Evolutionary conservation across 352 stramenopile species (phyloP), one percentile per base, ranked within the genome.

Genomic region (Globisporangium heterothallicum): DNA sequence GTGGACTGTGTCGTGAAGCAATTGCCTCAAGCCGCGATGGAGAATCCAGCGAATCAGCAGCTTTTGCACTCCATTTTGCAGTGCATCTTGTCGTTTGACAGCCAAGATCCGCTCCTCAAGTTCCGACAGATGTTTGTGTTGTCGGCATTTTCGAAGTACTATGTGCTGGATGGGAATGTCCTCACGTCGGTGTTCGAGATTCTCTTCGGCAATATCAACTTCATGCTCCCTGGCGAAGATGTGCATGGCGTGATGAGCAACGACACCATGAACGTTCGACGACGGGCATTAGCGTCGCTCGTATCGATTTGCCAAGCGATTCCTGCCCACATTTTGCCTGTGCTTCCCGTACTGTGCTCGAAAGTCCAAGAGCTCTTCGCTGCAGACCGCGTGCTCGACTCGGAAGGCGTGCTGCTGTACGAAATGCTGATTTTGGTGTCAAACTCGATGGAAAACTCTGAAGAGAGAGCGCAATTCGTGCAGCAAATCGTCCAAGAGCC

Each of bases 361-460:
- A 84, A 89, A 53, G 78, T 78, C 0, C 68, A 87, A 32, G 68
- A 85, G 44, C 51, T 92, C n/a, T 92, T 92, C 53, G 72, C 74
- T 29, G 58, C 60, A 0, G 78, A 87, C 65, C 66, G 65, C 18
- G 81, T 92, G n/a, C 68, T 85, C 13, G 81, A 92, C 18, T 81
- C 76, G 0, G 81, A 92, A 59, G 74, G 74, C 25, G 77, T 92
- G 3, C 66, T 92, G 53, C 61, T 92, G 8, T 92, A 92, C 34
- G 81, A 92, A 38, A 89, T 92, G 72, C 60, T 92, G 6, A 77
- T 92, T 34, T 46, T 92, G 13, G 81, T 92, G 8, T 88, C 81
- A 2, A 88, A 87, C 49, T 92, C 81, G 27, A 84, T 92, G 68
- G 60, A 72, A 27, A 88, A 70, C 26, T 49, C 53, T 18, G 72